A percentile compares a stretch with the other conserved stretches of the same genome.
Evolutionary conservation across 2,329 filamentous ascomycete genomes (phyloP).

Genomic region (Penicillium rolfsii): DNA sequence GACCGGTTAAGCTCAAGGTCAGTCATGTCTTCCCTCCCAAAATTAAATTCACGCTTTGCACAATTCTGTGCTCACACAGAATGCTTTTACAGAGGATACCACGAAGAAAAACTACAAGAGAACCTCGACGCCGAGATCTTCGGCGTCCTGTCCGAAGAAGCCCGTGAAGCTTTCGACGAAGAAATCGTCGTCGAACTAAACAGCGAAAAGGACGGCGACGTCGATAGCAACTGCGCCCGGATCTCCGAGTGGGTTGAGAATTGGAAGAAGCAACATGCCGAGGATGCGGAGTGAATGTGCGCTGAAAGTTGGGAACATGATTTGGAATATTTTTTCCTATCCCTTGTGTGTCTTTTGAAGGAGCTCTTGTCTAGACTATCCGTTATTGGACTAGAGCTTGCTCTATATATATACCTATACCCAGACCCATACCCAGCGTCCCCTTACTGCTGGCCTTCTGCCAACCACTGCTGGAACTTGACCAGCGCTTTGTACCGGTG

Average conservation of each 20-base stretch:
- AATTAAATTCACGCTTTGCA: not conserved
- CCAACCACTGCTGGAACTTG: conserved; percentile 83
- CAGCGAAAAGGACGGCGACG: conserved; percentile 80
- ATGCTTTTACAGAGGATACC: conserved; percentile 65
- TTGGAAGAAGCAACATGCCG: conserved; percentile 67
- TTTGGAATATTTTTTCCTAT: not conserved
- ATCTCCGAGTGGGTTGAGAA: conserved; percentile 79
- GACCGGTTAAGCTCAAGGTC: conserved; percentile 78
- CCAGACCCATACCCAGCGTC: conserved; percentile 12
- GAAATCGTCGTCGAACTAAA: conserved; percentile 86
- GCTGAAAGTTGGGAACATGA: not conserved
- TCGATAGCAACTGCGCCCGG: conserved; percentile 85
- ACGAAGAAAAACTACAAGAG: conserved; percentile 86
- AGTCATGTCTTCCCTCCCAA: conserved; percentile 18
- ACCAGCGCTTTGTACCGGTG: conserved; percentile 85
- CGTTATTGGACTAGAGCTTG: conserved; percentile 10
- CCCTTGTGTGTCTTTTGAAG: conserved; percentile 2
- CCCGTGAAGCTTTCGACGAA: conserved; percentile 80
- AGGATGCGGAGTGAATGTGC: conserved; percentile 32
- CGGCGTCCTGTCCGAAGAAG: conserved; percentile 89
- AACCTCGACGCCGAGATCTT: conserved; percentile 98
- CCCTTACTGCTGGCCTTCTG: conserved; percentile 41
- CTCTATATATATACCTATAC: conserved; percentile 30
- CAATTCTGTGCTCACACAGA: too few relatives aligned
- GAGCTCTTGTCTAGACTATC: conserved; percentile 9